Base-by-base conservation (phyloP, 768 basidiomycete species). In the Suillus bovinus region DNA sequence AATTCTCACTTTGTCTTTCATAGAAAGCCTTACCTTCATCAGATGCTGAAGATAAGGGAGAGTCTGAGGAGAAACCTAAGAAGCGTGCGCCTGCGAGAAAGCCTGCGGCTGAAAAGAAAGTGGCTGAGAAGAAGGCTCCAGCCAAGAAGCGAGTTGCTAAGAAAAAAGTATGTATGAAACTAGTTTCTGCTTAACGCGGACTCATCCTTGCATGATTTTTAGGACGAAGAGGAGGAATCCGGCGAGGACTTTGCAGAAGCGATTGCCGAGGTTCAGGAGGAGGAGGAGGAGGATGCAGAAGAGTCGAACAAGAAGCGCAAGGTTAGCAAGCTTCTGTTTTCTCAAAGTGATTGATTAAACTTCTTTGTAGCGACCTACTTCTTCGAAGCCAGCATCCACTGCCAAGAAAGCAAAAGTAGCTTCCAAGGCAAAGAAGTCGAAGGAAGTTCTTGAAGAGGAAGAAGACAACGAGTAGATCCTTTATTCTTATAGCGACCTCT, bases 291-390 rank as follows among this genome's bases (percentile, higher is more conserved):
- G 2, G n/a, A n/a, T n/a, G 75, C 74, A 8, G 63, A 58, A 8
- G 78, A 77, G 10, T 61, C 61, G 11, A 71, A 70, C 68, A 90
- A 86, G 79, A 93, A 92, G 77, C 86, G 88, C 76, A 89, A 91
- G 86, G 89, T 86, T 67, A 24, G 76, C 24, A 20, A 10, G 0
- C 14, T 49, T 4, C 14, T 53, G 42, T 49, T 22, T 31, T 33
- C 53, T 41, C 41, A 4, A 49, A 36, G 11, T 61, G 62, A 61
- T 61, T 70, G 36, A 47, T 22, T 55, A 50, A 33, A 58, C 17
- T 34, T 50, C 49, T 24, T 54, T 31, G 27, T 63, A 84, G 82
- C 79, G 79, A 61, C 76, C 81, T 5, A 72, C 73, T 13, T 65
- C 79, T 38, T 69, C 79, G 11, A 86, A 84, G 63, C 81, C 82